Base-by-base conservation (phyloP, 257 asterid genomes). In the Orobanche coerulescens region DNA sequence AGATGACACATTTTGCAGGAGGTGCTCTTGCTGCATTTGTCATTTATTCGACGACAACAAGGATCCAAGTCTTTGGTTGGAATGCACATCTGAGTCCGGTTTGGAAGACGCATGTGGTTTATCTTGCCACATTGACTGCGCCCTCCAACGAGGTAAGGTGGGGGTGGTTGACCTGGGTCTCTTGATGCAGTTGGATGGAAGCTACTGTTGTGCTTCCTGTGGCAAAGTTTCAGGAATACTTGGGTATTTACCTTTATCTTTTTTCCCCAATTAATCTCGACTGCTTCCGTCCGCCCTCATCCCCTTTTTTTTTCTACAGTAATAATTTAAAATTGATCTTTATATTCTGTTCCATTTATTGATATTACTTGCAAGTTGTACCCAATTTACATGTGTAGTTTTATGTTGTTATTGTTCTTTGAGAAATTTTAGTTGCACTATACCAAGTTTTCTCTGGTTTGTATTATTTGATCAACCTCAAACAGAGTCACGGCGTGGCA, bases 41-140 rank as follows among this genome's bases (percentile, higher is more conserved):
- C 94, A 86, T 79, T 71, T 77, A 59, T 89, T 84, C 71, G 96
- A 86, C 69, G 96, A 86, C 71, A 86, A 86, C 76, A 86, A 89
- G 79, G 96, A 89, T 82, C 95, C 92, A 12, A 89, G 95, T 76
- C 91, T 89, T 73, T 89, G 95, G 95, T 65, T 86, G 76, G 88
- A 82, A 69, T 89, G 95, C 79, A 64, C 77, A 15, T 83, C 94
- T 61, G 91, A 86, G 75, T 71, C 91, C 61, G 83, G 84, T 58
- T 71, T 54, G 51, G 90, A 84, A 47, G 92, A 86, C 50, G 63
- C 82, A 3, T 89, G 94, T 79, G 96, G 95, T 57, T 76, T 82
- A 73, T 82, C 96, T 69, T 86, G 95, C 82, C 96, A 89, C 75
- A 77, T 86, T 67, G 94, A 86, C 46, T 89, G 94, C 73, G 95